A percentile compares a stretch with the other conserved stretches of the same genome.
These are phyloP conservation scores for Diplodia scrobiculata DNA, from an alignment of 2,329 filamentous ascomycete genomes.

Conservation along the genomic window DNA sequence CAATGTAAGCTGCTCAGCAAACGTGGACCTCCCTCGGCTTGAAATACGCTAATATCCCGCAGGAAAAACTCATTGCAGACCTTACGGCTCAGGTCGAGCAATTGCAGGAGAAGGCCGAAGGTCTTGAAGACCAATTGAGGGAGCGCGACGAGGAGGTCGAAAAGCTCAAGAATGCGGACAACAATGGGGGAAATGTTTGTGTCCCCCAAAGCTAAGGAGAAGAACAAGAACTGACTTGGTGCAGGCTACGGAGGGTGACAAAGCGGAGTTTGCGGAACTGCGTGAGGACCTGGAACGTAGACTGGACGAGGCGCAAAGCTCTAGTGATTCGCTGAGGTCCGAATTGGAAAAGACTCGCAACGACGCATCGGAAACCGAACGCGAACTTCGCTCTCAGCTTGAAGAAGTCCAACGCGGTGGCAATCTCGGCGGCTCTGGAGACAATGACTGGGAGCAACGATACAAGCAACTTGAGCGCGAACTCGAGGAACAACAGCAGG, in stretches of 20 bases:
- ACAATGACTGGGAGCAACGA: constrained; percentile 43
- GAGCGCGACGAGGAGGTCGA: constrained; percentile 72
- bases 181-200: constrained; percentile 51
- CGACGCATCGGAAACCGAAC: constrained; percentile 66
- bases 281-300: constrained; percentile 67
- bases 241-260: constrained; percentile 61
- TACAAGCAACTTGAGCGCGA: constrained; percentile 53
- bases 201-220: background rate
- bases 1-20: constrained; percentile 30
- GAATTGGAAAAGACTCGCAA: constrained; percentile 74
- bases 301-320: constrained; percentile 58
- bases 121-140: constrained; percentile 69
- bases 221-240: constrained; percentile 19
- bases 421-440: constrained; percentile 33
- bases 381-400: constrained; percentile 65
- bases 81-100: constrained; percentile 76
- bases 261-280: constrained; percentile 53
- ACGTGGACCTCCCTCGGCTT: too few relatives aligned
- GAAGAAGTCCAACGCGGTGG: constrained; percentile 49
- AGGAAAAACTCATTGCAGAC: constrained; percentile 62
- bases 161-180: constrained; percentile 61
- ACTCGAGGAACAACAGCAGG: constrained; percentile 76
- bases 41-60: constrained; percentile 56
- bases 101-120: constrained; percentile 71
- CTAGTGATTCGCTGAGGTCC: constrained; percentile 77